These are phyloP conservation scores for Bolboschoenus planiculmis DNA, from an alignment of 176 grass and related monocot species.

Conservation along the genomic window DNA sequence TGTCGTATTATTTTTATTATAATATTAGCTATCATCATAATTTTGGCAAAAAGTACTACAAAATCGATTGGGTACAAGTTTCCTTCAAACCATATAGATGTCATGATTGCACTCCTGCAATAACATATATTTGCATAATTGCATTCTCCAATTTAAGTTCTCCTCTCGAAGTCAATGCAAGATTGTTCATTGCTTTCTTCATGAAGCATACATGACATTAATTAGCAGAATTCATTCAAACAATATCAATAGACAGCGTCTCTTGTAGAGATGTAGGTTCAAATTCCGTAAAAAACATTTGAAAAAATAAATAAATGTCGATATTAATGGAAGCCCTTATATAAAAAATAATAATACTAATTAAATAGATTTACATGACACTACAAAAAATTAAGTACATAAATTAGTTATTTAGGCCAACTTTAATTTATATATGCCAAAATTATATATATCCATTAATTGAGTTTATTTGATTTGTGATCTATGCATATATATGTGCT, in stretches of 20 bases:
- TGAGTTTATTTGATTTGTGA: too few relatives aligned
- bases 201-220: not conserved
- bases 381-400: too few relatives aligned
- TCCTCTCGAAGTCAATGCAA: not conserved
- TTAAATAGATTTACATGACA: too few relatives aligned
- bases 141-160: not conserved
- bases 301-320: too few relatives aligned
- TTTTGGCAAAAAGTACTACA: not conserved
- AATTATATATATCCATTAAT: too few relatives aligned
- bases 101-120: not conserved
- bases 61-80: not conserved
- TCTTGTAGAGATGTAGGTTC: too few relatives aligned
- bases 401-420: too few relatives aligned
- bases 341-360: too few relatives aligned
- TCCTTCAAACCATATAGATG: not conserved
- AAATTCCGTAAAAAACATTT: too few relatives aligned
- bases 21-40: not conserved
- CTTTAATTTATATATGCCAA: too few relatives aligned
- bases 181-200: not conserved
- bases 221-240: not conserved
- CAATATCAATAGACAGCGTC: not conserved
- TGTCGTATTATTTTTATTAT: not conserved
- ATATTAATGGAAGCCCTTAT: too few relatives aligned
- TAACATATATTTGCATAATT: not conserved
- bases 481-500: not conserved